Conservation (phyloP, 2,329 filamentous ascomycete species). For the Dryadomyces sulphureus region DNA sequence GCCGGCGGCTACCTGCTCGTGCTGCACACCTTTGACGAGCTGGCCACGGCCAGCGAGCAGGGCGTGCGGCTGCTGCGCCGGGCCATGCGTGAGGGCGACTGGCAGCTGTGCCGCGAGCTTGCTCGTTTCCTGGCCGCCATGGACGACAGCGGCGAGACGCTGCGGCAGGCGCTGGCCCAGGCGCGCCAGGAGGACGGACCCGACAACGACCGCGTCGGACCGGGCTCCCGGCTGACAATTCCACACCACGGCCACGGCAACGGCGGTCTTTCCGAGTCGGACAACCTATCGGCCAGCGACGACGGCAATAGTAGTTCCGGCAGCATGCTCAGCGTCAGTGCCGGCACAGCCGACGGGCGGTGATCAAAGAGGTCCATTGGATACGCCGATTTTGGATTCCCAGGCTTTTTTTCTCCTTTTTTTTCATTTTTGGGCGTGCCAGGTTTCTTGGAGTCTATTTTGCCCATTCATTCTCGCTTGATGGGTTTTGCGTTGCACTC, state of each 20-base stretch:
- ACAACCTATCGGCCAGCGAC: conserved; percentile 10
- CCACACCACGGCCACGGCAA: conserved; percentile 10
- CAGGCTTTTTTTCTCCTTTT: background rate
- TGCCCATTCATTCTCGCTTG: too few species aligned
- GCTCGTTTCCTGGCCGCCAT: conserved; percentile 90
- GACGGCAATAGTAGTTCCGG: conserved; percentile 8
- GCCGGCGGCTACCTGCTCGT: conserved; percentile 94
- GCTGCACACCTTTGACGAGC: conserved; percentile 66
- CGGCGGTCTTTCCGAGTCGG: conserved; percentile 8
- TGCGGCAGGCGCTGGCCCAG: conserved; percentile 56
- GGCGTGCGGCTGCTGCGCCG: conserved; percentile 67
- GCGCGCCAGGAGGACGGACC: conserved; percentile 17
- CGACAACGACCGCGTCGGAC: background rate
- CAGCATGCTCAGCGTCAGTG: background rate
- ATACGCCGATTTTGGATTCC: too few species aligned
- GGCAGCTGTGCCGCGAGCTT: conserved; percentile 90
- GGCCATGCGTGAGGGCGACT: conserved; percentile 75
- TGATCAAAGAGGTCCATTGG: background rate
- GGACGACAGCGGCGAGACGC: conserved; percentile 69
- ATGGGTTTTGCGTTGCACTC: too few species aligned
- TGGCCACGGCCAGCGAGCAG: conserved; percentile 56
- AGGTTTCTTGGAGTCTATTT: too few species aligned
- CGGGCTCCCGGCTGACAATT: conserved; percentile 15
- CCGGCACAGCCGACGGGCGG: background rate
- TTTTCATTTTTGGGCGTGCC: too few species aligned